Base-by-base conservation (phyloP, 345 rosid genomes). In the Noccaea bulbosa region DNA sequence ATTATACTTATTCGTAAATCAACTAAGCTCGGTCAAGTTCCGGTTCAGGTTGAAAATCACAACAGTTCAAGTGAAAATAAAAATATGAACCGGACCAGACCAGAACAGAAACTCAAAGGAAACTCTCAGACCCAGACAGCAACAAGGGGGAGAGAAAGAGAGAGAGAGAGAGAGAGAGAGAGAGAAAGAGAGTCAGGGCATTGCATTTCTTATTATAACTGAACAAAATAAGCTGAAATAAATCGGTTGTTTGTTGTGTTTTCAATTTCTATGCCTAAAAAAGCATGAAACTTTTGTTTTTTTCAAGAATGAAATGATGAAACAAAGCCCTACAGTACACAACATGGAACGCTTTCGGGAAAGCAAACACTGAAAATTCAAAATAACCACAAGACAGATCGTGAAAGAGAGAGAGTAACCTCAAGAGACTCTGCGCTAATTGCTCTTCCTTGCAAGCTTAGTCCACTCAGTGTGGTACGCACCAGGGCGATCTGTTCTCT, bases 381-480 rank as follows among this genome's bases (percentile, higher is more conserved):
- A 65, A 72, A 45, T 45, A 54, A 44, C 3, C 70, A 72, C 49
- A 63, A 54, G 41, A 72, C 22, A 72, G 15, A 64, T 20, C 45
- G 22, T 5, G 7, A 46, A 32, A 54, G 61, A 60, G 7, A 35
- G 53, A 40, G 50, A 49, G 20, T 81, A 72, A 85, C 80, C 69
- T 84, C 84, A 60, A 81, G 89, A 57, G 71, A 81, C 69, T 85
- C 72, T 0, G 81, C 32, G 30, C 37, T 62, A 62, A 66, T 66
- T 66, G 57, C 80, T 83, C 73, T 84, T 79, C 77, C 84, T 81
- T 51, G 95, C 97, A 65, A 81, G 88, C 78, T 91, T 89, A 14
- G 90, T 83, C 97, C 97, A 94, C 65, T 91, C 97, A 0, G 99
- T 88, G 43, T 94, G 99, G 81, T 72, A 94, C 0, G 95, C 62